Evolutionary conservation across 768 basidiomycete genomes (phyloP).

Genomic region (Hydnum rufescens): DNA sequence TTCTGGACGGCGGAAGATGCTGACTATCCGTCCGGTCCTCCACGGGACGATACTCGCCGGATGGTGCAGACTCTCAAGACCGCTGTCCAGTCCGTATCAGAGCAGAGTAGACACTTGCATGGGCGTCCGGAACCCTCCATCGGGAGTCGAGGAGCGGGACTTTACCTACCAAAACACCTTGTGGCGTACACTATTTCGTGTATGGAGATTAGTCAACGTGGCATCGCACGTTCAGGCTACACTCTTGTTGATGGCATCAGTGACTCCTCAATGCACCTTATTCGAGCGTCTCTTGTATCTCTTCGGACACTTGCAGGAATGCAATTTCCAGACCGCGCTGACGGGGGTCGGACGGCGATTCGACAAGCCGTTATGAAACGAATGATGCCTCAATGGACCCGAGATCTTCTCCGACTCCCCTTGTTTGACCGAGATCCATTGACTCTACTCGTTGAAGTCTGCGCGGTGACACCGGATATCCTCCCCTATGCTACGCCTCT

Average conservation of each 20-base stretch:
- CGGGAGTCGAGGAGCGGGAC: slow-evolving; percentile 59
- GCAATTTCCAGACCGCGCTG: slow-evolving; percentile 47
- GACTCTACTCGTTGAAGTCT: slow-evolving; percentile 73
- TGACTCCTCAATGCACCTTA: slow-evolving; percentile 55
- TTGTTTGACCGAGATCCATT: slow-evolving; percentile 80
- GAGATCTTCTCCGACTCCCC: slow-evolving; percentile 66
- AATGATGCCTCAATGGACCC: slow-evolving; percentile 80
- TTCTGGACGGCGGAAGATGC: slow-evolving; percentile 77
- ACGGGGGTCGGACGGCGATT: slow-evolving; percentile 58
- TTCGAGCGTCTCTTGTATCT: slow-evolving; percentile 55
- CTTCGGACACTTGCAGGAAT: slow-evolving; percentile 44
- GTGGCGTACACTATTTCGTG: slow-evolving; percentile 71
- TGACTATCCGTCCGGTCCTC: slow-evolving; percentile 26
- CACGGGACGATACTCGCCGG: slow-evolving; percentile 32
- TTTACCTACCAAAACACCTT: slow-evolving; percentile 84
- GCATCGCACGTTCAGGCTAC: slow-evolving; percentile 21
- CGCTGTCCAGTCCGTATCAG: slow-evolving; percentile 57
- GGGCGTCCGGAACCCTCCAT: slow-evolving; percentile 53
- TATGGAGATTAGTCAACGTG: slow-evolving; percentile 66
- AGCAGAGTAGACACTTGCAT: slow-evolving; percentile 66
- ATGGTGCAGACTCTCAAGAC: slow-evolving; percentile 80
- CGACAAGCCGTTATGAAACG: slow-evolving; percentile 78
- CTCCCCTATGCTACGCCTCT: slow-evolving; percentile 75
- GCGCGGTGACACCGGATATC: slow-evolving; percentile 76
- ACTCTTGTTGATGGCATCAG: slow-evolving; percentile 56